Evolutionary conservation across 2,329 filamentous ascomycete species (phyloP).

Genomic region (Biscogniauxia marginata): DNA sequence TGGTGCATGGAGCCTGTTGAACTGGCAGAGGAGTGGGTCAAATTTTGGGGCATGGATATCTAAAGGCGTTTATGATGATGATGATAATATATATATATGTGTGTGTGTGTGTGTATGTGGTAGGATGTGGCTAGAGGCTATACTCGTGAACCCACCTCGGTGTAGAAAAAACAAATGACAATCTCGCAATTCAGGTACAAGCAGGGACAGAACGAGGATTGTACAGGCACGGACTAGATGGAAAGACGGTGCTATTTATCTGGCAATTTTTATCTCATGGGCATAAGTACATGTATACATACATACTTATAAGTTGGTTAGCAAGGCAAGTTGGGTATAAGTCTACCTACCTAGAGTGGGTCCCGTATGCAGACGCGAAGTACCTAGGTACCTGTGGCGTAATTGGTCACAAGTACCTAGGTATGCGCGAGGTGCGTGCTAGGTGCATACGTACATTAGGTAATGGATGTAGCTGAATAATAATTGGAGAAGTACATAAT

Average conservation of each 20-base stretch:
- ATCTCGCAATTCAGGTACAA: no score
- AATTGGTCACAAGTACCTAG: no score
- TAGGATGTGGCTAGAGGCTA: neutral
- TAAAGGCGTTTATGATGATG: slow-evolving; percentile 12
- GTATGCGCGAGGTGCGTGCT: neutral
- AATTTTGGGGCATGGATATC: slow-evolving; percentile 27
- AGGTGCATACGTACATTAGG: neutral
- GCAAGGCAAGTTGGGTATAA: no score
- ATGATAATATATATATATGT: neutral
- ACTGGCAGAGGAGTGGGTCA: slow-evolving; percentile 30
- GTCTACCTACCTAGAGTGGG: no score
- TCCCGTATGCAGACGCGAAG: no score
- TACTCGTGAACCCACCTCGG: neutral
- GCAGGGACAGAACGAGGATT: no score
- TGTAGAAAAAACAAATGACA: neutral
- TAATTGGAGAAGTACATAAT: neutral
- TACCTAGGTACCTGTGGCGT: no score
- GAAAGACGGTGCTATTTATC: no score
- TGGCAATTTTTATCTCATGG: no score
- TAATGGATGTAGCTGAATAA: neutral
- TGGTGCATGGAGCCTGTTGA: slow-evolving; percentile 37
- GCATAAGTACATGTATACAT: no score
- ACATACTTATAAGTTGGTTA: no score
- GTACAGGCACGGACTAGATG: no score
- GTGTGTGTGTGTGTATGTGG: neutral